These are phyloP conservation scores for Favolaschia claudopus DNA, from an alignment of 768 basidiomycete species.

Conservation along the genomic window DNA sequence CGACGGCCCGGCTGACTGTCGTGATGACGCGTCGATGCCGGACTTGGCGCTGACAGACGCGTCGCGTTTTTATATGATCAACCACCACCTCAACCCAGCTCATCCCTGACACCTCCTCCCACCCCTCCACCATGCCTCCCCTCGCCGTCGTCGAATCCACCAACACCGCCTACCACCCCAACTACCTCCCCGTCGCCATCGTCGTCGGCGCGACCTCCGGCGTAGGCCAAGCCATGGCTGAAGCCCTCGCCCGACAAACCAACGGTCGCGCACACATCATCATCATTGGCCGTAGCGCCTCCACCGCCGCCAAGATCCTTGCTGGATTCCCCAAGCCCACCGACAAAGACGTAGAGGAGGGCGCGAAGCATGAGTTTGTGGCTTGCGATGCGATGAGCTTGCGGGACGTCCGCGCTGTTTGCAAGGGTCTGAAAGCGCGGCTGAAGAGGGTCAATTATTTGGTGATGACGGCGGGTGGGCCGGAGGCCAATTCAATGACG, in stretches of 20 bases:
- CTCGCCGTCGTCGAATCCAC: not conserved
- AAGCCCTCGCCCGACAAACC: constrained; percentile 39
- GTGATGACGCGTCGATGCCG: no score
- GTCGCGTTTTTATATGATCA: no score
- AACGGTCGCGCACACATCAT: constrained; percentile 45
- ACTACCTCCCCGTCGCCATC: constrained; percentile 17
- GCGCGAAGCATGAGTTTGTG: constrained; percentile 38
- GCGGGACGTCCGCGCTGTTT: not conserved
- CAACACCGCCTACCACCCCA: not conserved
- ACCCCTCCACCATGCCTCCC: not conserved
- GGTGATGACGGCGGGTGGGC: constrained; percentile 29
- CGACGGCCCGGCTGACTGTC: no score
- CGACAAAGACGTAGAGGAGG: constrained; percentile 3
- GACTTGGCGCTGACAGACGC: no score
- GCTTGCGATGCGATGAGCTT: constrained; percentile 35
- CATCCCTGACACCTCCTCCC: not conserved
- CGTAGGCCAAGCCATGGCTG: constrained; percentile 40
- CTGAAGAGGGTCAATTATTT: constrained; percentile 43
- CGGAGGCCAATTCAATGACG: not conserved
- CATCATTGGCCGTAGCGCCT: constrained; percentile 41
- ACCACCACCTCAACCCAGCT: no score
- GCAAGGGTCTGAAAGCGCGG: not conserved
- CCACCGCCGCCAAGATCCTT: constrained; percentile 38
- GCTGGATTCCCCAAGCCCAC: constrained; percentile 33
- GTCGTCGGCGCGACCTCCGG: constrained; percentile 27